phyloP scores from a whole-genome alignment of 2,329 filamentous ascomycete species.

The Xylariaceae sp. region DNA sequence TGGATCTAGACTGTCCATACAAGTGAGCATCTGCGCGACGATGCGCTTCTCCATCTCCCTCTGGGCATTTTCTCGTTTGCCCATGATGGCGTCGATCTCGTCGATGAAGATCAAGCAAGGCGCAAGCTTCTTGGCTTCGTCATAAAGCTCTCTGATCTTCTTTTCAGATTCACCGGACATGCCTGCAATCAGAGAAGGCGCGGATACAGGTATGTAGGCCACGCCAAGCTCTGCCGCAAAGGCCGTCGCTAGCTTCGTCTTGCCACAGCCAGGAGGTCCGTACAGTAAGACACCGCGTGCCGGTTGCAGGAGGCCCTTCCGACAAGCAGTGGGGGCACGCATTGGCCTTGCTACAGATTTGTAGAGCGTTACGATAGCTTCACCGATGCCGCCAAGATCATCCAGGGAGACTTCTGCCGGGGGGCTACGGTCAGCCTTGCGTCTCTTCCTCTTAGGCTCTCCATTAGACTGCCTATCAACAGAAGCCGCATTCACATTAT shows the following conservation, averaged over 20 bases:
- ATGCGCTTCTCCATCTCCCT: constrained; percentile 89
- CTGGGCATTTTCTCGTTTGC: constrained; percentile 77
- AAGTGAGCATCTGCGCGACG: constrained; percentile 75
- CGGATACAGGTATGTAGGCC: constrained; percentile 77
- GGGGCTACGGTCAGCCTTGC: constrained; percentile 59
- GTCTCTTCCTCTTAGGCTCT: constrained; percentile 63
- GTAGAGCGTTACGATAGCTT: constrained; percentile 64
- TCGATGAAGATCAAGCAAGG: constrained; percentile 91
- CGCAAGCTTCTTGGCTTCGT: constrained; percentile 79
- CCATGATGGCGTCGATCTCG: constrained; percentile 86
- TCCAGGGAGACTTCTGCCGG: constrained; percentile 64
- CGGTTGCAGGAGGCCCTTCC: constrained; percentile 61
- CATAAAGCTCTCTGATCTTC: constrained; percentile 78
- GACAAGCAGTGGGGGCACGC: constrained; percentile 61
- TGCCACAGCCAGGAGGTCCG: constrained; percentile 81
- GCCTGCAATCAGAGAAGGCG: constrained; percentile 75
- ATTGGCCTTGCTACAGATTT: constrained; percentile 72
- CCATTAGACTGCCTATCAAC: constrained; percentile 56
- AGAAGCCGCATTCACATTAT: constrained; percentile 23
- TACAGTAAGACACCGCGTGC: constrained; percentile 74
- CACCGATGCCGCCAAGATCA: constrained; percentile 73
- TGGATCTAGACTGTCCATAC: constrained; percentile 76
- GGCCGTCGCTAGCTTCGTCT: constrained; percentile 78
- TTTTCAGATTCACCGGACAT: constrained; percentile 90
- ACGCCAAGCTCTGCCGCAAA: constrained; percentile 72